phyloP scores from a whole-genome alignment of 176 grass and related monocot genomes.

The Rhynchospora tenuis region DNA sequence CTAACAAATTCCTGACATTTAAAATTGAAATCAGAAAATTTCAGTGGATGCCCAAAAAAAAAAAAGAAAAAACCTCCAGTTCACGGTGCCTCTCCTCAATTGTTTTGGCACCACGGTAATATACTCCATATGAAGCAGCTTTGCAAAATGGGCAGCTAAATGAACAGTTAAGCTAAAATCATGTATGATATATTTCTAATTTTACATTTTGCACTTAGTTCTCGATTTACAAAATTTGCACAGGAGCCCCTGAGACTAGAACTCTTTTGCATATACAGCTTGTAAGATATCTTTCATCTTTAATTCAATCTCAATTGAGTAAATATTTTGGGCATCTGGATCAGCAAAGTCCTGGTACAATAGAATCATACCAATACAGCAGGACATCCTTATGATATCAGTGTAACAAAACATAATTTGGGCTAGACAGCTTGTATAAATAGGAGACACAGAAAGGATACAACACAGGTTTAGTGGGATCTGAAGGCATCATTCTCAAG shows the following conservation, averaged over 20 bases:
- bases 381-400: too few relatives aligned
- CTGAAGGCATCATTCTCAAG: slow-evolving; percentile 70
- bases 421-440: neutral
- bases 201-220: neutral
- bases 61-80: slow-evolving; percentile 32
- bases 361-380: neutral
- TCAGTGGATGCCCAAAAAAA: neutral
- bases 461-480: slow-evolving; percentile 41
- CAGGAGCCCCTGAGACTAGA: neutral
- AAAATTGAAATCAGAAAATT: neutral
- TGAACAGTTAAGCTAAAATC: slow-evolving; percentile 31
- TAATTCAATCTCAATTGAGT: neutral
- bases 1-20: neutral
- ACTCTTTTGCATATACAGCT: neutral
- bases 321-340: neutral
- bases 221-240: neutral
- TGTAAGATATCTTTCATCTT: neutral
- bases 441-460: slow-evolving; percentile 41
- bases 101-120: slow-evolving; percentile 38
- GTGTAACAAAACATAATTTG: too few relatives aligned
- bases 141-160: slow-evolving; percentile 83
- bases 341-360: neutral
- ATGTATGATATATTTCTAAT: neutral
- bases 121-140: slow-evolving; percentile 44
- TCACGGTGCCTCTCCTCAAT: slow-evolving; percentile 35